Evolutionary conservation across 2,329 filamentous ascomycete species (phyloP).

Genomic region (Elsinoe arachidis): DNA sequence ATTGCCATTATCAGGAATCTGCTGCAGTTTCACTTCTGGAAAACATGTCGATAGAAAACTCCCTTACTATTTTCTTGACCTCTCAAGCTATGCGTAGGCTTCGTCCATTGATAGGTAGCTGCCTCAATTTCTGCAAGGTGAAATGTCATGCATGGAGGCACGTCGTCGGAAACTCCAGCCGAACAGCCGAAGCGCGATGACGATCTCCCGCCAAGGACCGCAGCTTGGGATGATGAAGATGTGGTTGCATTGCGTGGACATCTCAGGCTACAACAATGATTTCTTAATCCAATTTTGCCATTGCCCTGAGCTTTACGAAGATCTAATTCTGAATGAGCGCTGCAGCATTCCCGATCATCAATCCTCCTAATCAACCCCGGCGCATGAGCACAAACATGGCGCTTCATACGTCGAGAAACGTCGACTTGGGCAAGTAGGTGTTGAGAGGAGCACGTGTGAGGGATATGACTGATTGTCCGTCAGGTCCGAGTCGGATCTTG

Average conservation of each 20-base stretch:
- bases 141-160: no score
- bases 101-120: no score
- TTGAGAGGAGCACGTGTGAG: constrained; percentile 27
- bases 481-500: constrained; percentile 55
- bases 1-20: no score
- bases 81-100: no score
- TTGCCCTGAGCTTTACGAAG: no score
- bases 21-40: no score
- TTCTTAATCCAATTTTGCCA: not conserved
- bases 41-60: no score
- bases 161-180: not conserved
- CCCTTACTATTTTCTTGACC: no score
- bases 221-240: constrained; percentile 1
- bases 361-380: not conserved
- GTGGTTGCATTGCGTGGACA: constrained; percentile 12
- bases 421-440: constrained; percentile 54
- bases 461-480: constrained; percentile 10
- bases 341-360: not conserved
- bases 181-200: constrained; percentile 1
- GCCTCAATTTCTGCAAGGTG: no score
- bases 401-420: constrained; percentile 41
- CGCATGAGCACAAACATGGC: constrained; percentile 19
- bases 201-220: not conserved
- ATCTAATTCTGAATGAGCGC: not conserved
- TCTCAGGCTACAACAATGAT: constrained; percentile 9